Evolutionary conservation across 2,329 filamentous ascomycete species (phyloP).

Genomic region (Fusarium pseudonygamai): DNA sequence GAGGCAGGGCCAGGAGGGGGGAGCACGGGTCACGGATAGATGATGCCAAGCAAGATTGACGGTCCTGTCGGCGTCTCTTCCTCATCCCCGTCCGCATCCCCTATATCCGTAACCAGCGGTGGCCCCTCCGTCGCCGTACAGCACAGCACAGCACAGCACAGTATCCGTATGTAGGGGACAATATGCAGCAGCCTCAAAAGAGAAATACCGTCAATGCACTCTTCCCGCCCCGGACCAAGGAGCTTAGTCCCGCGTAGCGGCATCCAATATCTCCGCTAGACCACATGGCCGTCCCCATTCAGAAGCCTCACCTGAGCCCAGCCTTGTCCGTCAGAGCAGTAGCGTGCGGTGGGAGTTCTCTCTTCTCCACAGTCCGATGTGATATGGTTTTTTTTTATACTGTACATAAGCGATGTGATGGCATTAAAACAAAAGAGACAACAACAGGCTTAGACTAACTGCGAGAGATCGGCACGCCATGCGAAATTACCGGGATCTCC

Average conservation of each 20-base stretch:
- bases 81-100: not conserved
- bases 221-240: conserved; percentile 6
- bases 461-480: conserved; percentile 31
- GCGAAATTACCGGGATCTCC: conserved; percentile 33
- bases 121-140: not conserved
- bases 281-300: conserved; percentile 29
- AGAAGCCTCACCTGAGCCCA: conserved; percentile 40
- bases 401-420: not conserved
- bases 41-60: conserved; percentile 2
- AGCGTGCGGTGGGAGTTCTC: conserved; percentile 40
- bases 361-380: conserved; percentile 13
- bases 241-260: not conserved
- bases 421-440: conserved; percentile 33
- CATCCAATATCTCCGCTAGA: conserved; percentile 11
- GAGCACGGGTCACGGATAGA: conserved; percentile 2
- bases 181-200: conserved; percentile 31
- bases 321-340: conserved; percentile 27
- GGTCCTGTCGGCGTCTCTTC: conserved; percentile 10
- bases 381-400: not conserved
- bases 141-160: not conserved
- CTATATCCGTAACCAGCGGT: conserved; percentile 14
- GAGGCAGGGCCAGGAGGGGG: not conserved
- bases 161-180: not conserved
- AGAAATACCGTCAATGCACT: conserved; percentile 19
- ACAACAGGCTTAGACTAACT: conserved; percentile 31